A percentile compares a stretch with the other conserved stretches of the same genome.
These are phyloP conservation scores for Lathyrus oleraceus DNA, from an alignment of 306 rosid genomes.

Conservation along the genomic window DNA sequence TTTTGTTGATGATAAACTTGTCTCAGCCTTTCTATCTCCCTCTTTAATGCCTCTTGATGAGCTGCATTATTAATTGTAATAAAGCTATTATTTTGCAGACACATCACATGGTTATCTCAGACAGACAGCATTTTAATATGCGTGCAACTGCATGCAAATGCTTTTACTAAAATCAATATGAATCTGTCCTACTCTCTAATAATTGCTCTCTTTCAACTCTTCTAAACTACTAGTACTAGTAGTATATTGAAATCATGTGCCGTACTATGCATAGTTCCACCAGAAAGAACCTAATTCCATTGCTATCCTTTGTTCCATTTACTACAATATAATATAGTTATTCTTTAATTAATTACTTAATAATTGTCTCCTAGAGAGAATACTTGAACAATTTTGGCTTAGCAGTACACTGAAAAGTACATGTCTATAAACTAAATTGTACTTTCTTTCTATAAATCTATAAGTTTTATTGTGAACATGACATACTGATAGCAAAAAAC, in stretches of 20 bases:
- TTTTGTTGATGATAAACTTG: slow-evolving; percentile 82
- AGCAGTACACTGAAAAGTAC: slow-evolving; percentile 17
- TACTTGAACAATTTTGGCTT: slow-evolving; percentile 4
- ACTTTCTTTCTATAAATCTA: background rate
- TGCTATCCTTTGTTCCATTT: background rate
- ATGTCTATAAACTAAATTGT: slow-evolving; percentile 5
- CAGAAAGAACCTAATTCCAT: slow-evolving; percentile 23
- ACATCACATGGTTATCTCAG: slow-evolving; percentile 31
- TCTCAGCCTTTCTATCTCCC: slow-evolving; percentile 90
- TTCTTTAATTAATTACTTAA: background rate
- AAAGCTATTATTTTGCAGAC: slow-evolving; percentile 32
- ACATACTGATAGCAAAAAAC: background rate
- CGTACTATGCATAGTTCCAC: slow-evolving; percentile 25
- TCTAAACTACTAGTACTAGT: slow-evolving; percentile 8
- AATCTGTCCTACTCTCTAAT: slow-evolving; percentile 28
- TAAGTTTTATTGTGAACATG: background rate
- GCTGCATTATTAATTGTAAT: slow-evolving; percentile 39
- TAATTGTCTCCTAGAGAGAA: background rate
- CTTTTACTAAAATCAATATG: slow-evolving; percentile 31
- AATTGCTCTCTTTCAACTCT: slow-evolving; percentile 25
- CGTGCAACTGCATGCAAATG: slow-evolving; percentile 34
- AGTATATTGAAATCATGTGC: slow-evolving; percentile 8
- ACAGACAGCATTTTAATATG: slow-evolving; percentile 24
- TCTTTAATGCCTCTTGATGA: slow-evolving; percentile 89
- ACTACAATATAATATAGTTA: background rate